A percentile compares a stretch with the other conserved stretches of the same genome.
Conservation (phyloP, 257 asterid genomes). For the Salvia splendens region DNA sequence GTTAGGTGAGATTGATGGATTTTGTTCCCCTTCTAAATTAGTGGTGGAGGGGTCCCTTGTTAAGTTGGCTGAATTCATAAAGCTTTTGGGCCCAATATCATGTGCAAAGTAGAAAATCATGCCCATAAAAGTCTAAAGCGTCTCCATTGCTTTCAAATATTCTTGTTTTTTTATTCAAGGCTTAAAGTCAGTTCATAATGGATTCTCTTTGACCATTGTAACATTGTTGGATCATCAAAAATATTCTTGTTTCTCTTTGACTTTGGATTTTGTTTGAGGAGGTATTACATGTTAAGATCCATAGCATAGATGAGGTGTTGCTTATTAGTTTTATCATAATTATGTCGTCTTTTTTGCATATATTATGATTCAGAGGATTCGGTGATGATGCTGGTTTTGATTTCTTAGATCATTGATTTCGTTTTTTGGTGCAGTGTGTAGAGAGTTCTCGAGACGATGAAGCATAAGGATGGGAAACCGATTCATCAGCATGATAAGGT, state of each 20-base stretch:
- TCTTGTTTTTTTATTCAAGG: conserved; percentile 23
- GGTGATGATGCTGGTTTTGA: conserved; percentile 1
- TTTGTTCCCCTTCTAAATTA: conserved; percentile 34
- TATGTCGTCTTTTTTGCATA: neutral
- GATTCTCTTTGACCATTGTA: neutral
- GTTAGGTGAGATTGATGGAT: conserved; percentile 48
- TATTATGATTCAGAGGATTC: neutral
- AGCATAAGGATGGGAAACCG: conserved; percentile 85
- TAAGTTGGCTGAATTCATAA: conserved; percentile 40
- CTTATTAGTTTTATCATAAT: neutral
- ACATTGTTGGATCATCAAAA: conserved; percentile 44
- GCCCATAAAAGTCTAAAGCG: conserved; percentile 26
- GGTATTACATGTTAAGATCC: conserved; percentile 14
- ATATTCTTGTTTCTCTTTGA: conserved; percentile 33
- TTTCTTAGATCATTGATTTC: neutral
- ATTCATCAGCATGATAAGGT: conserved; percentile 49
- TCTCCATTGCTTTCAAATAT: conserved; percentile 39
- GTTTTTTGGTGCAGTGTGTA: conserved; percentile 43
- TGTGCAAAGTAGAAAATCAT: conserved; percentile 41
- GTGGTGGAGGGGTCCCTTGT: conserved; percentile 51
- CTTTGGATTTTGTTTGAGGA: conserved; percentile 19
- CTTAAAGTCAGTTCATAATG: conserved; percentile 35
- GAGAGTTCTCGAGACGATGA: conserved; percentile 53
- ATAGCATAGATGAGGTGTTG: neutral
- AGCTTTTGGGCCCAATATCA: conserved; percentile 41